phyloP scores from a whole-genome alignment of 495 filamentous ascomycete genomes.

The Xylaria sp. region DNA sequence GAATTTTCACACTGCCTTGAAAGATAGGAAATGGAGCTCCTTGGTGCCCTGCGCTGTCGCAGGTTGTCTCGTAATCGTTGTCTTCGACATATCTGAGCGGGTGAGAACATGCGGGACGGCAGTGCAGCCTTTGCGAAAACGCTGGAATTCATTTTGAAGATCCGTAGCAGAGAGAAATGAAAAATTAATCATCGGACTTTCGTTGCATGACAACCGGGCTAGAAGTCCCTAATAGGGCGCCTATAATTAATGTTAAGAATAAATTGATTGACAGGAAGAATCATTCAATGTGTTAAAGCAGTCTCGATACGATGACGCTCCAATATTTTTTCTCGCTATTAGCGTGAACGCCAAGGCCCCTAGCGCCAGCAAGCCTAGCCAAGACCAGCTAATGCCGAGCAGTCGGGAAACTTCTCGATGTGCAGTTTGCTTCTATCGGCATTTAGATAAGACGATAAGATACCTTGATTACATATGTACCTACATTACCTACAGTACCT shows the following conservation, averaged over 20 bases:
- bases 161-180: slow-evolving; percentile 23
- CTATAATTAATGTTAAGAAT: slow-evolving; percentile 12
- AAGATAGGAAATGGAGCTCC: slow-evolving; percentile 37
- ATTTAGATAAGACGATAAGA: slow-evolving; percentile 30
- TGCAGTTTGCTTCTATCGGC: slow-evolving; percentile 12
- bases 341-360: slow-evolving; percentile 16
- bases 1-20: slow-evolving; percentile 26
- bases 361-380: slow-evolving; percentile 27
- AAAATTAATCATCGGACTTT: neutral
- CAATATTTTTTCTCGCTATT: slow-evolving; percentile 42
- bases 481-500: too few species aligned
- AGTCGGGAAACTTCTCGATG: slow-evolving; percentile 44
- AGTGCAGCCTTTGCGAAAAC: slow-evolving; percentile 59
- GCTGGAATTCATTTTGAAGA: slow-evolving; percentile 56
- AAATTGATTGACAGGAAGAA: slow-evolving; percentile 13
- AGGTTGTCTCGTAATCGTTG: slow-evolving; percentile 47
- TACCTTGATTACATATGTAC: too few species aligned
- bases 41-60: slow-evolving; percentile 38
- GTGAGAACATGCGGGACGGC: slow-evolving; percentile 56
- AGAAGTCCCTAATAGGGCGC: slow-evolving; percentile 13
- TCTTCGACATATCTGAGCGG: slow-evolving; percentile 55
- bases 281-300: slow-evolving; percentile 23
- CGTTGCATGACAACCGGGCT: neutral
- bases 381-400: slow-evolving; percentile 34
- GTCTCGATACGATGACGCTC: slow-evolving; percentile 39